Evolutionary conservation across 2,329 filamentous ascomycete genomes (phyloP).

Genomic region (Colletotrichum aenigma): DNA sequence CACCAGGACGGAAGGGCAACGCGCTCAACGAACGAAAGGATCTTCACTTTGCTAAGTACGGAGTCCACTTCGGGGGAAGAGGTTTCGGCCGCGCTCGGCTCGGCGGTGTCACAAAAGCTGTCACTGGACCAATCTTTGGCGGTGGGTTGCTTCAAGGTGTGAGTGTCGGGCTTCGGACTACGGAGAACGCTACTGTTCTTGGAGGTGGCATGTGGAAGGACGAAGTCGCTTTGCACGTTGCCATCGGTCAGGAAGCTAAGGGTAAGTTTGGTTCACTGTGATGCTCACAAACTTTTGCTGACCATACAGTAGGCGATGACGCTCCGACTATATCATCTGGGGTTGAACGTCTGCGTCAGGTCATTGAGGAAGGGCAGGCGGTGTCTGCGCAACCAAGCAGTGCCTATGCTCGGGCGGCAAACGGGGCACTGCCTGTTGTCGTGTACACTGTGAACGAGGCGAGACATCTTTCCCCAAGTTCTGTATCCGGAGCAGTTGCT

Average conservation of each 20-base stretch:
- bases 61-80: slow-evolving; percentile 42
- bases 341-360: not conserved
- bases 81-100: slow-evolving; percentile 42
- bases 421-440: not conserved
- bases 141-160: slow-evolving; percentile 39
- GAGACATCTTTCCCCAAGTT: not conserved
- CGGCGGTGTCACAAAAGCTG: slow-evolving; percentile 46
- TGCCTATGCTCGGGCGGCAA: not conserved
- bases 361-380: not conserved
- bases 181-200: slow-evolving; percentile 37
- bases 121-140: slow-evolving; percentile 39
- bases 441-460: not conserved
- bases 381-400: not conserved
- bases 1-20: slow-evolving; percentile 27
- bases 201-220: slow-evolving; percentile 43
- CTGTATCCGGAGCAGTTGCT: not conserved
- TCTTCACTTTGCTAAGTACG: slow-evolving; percentile 42
- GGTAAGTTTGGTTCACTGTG: not conserved
- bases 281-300: not conserved
- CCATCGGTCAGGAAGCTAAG: slow-evolving; percentile 37
- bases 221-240: slow-evolving; percentile 45
- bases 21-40: slow-evolving; percentile 27
- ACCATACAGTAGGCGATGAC: not conserved
- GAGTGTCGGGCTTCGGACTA: slow-evolving; percentile 42
- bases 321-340: not conserved